A percentile compares a stretch with the other conserved stretches of the same genome.
phyloP scores from a whole-genome alignment of 768 basidiomycete species.

The Leccinum rimulosum region DNA sequence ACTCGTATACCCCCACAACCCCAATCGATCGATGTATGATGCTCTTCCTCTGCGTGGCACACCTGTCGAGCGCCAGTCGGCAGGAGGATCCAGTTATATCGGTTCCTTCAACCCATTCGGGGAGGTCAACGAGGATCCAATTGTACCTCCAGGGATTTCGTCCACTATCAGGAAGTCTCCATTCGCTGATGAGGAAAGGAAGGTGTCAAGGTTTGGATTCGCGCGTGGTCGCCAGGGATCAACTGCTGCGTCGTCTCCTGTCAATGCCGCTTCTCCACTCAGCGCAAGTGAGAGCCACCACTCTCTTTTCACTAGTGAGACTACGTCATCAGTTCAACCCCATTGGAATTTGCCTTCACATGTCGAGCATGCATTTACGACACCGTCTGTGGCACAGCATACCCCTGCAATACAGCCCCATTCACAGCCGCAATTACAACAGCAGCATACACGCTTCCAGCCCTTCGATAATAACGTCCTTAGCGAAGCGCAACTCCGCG shows the following conservation, averaged over 20 bases:
- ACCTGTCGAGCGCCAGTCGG: constrained; percentile 45
- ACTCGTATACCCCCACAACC: constrained; percentile 46
- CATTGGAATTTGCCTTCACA: constrained; percentile 46
- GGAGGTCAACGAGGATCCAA: constrained; percentile 51
- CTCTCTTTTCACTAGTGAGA: constrained; percentile 43
- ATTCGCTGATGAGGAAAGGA: constrained; percentile 57
- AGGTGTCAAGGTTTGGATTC: constrained; percentile 79
- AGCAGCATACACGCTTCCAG: constrained; percentile 47
- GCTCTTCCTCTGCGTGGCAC: constrained; percentile 41
- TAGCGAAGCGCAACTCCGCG: constrained; percentile 75
- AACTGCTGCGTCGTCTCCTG: constrained; percentile 55
- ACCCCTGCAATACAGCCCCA: constrained; percentile 36
- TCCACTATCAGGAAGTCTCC: constrained; percentile 38
- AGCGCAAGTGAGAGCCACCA: constrained; percentile 49
- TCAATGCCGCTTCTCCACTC: constrained; percentile 54
- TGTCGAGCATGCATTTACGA: constrained; percentile 41
- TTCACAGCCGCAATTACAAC: constrained; percentile 36
- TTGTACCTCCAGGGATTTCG: constrained; percentile 28
- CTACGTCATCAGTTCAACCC: constrained; percentile 37
- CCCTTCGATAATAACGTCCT: constrained; percentile 51
- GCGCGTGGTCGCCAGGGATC: constrained; percentile 69
- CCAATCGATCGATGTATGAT: constrained; percentile 56
- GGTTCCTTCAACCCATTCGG: constrained; percentile 84
- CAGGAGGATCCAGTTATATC: constrained; percentile 52
- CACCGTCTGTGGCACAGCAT: constrained; percentile 50